These are phyloP conservation scores for Penicillium freii DNA, from an alignment of 2,329 filamentous ascomycete genomes.

Conservation along the genomic window DNA sequence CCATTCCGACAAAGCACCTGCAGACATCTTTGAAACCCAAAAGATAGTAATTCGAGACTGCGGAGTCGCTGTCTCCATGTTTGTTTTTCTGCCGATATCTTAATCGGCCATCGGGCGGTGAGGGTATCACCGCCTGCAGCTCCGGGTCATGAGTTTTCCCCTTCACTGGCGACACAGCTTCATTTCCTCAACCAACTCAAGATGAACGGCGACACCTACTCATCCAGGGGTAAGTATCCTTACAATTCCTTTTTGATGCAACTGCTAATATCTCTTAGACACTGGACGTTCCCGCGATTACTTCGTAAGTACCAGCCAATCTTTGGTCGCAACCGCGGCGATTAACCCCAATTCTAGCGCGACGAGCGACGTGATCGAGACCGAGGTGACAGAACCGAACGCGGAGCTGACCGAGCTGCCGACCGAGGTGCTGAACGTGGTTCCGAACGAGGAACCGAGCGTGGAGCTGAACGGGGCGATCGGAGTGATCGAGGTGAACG, in stretches of 20 bases:
- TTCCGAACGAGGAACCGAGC: slow-evolving; percentile 37
- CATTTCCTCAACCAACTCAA: slow-evolving; percentile 32
- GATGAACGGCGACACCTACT: slow-evolving; percentile 86
- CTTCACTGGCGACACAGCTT: slow-evolving; percentile 23
- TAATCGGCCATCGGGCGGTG: slow-evolving; percentile 24
- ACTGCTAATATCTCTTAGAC: slow-evolving; percentile 41
- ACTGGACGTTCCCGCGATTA: slow-evolving; percentile 54
- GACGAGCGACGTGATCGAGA: slow-evolving; percentile 49
- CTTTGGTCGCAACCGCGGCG: slow-evolving; percentile 8
- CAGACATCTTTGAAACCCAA: neutral
- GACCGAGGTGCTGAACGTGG: slow-evolving; percentile 53
- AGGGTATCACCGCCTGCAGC: slow-evolving; percentile 16
- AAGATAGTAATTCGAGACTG: neutral
- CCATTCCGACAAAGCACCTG: slow-evolving; percentile 69
- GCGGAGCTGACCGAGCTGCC: slow-evolving; percentile 36
- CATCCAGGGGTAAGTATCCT: slow-evolving; percentile 64
- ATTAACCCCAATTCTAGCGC: slow-evolving; percentile 37
- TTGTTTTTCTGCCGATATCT: neutral
- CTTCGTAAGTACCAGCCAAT: slow-evolving; percentile 45
- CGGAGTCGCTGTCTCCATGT: neutral
- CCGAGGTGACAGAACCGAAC: slow-evolving; percentile 43
- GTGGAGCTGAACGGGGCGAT: slow-evolving; percentile 45
- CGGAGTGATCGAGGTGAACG: slow-evolving; percentile 56
- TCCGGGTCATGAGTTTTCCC: slow-evolving; percentile 35
- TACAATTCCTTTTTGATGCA: slow-evolving; percentile 9